Evolutionary conservation across 345 rosid species (phyloP), one percentile per base, ranked within the genome.

Genomic region (Conringia planisiliqua): DNA sequence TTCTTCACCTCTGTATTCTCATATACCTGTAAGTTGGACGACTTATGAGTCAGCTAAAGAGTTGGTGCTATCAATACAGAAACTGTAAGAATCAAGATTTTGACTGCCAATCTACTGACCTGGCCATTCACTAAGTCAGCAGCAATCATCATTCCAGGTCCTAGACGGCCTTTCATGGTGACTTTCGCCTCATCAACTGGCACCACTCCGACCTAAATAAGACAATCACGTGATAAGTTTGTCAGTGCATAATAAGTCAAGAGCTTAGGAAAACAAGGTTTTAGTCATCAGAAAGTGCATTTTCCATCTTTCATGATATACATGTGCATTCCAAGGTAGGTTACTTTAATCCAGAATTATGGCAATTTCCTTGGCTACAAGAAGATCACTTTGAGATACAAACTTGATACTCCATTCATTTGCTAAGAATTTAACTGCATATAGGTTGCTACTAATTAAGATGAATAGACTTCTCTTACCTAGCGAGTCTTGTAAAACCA

Each of bases 121-220:
- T 92, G 93, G 71, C 99, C 99, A 83, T 82, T 81, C 44, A 63
- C 81, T 79, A 95, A 77, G 82, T 95, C 97, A 71, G 83, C 99
- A 59, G 93, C 68, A 76, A 95, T 95, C 99, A 95, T 95, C 99
- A 95, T 95, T 73, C 99, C 99, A 17, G 99, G 99, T 78, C 99
- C 99, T 35, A 95, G 84, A 66, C 97, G 94, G 46, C 97, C 99
- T 81, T 95, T 95, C 96, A 86, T 86, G 5, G 80, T 88, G 58
- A 95, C 87, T 82, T 91, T 95, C 36, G 93, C 87, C 77, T 95
- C 99, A 75, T 95, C 97, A 84, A 95, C 86, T 1, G 99, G 97
- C 61, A 95, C 57, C 79, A 95, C 99, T 74, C 99, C 99, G 51
- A 95, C 99, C 99, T 95, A 81, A 79, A 52, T 51, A 70, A 35